These are phyloP conservation scores for Tremellales sp. DNA, from an alignment of 1,284 basidiomycete species.

Conservation along the genomic window DNA sequence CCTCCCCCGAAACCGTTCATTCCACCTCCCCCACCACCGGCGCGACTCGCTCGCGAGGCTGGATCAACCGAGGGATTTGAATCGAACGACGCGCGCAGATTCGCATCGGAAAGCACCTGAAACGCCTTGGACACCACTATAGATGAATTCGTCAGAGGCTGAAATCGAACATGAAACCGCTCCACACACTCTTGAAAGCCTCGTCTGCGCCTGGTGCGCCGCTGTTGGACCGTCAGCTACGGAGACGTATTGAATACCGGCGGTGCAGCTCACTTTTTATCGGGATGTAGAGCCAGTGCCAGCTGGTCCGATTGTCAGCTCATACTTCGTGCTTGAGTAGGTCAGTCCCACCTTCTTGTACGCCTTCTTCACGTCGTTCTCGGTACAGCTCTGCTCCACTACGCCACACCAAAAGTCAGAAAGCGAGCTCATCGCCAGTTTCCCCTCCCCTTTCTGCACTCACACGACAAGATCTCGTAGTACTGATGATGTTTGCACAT, in stretches of 20 bases:
- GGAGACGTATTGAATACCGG: background rate
- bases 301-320: conserved; percentile 55
- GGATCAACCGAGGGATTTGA: conserved; percentile 77
- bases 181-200: conserved; percentile 88
- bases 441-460: conserved; percentile 14
- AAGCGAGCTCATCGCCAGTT: background rate
- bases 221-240: conserved; percentile 25
- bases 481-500: conserved; percentile 84
- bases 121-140: conserved; percentile 98
- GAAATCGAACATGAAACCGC: conserved; percentile 1
- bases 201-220: conserved; percentile 97
- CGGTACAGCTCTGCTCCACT: conserved; percentile 80
- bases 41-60: conserved; percentile 71
- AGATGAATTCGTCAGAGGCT: conserved; percentile 1
- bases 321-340: background rate
- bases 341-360: conserved; percentile 78
- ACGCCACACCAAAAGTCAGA: background rate
- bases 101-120: conserved; percentile 85
- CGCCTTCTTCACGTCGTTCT: conserved; percentile 90
- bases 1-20: conserved; percentile 50
- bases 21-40: conserved; percentile 54
- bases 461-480: conserved; percentile 78
- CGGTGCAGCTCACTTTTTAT: conserved; percentile 65
- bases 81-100: conserved; percentile 91
- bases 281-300: conserved; percentile 88